Conservation (phyloP, 768 basidiomycete species). For the Pluteus cervinus region DNA sequence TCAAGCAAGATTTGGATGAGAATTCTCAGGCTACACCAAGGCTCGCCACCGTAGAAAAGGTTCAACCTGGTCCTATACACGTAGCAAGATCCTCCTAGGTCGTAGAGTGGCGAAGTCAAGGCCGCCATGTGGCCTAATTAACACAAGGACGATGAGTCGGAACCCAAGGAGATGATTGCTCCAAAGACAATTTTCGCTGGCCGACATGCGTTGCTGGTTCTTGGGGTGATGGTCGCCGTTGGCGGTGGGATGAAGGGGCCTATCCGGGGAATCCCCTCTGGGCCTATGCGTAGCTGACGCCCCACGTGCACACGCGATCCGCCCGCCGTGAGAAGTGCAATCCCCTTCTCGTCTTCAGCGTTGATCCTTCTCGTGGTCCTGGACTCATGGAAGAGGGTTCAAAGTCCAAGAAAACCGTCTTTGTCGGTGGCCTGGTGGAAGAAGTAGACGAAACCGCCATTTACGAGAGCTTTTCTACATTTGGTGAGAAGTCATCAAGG, state of each 20-base stretch:
- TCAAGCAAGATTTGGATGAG: constrained; percentile 16
- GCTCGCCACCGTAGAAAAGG: neutral
- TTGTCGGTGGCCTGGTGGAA: constrained; percentile 77
- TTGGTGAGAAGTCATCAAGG: constrained; percentile 50
- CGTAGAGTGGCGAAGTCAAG: no score
- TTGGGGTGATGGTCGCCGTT: no score
- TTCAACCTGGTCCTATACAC: no score
- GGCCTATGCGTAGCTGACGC: constrained; percentile 11
- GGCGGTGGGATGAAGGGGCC: constrained; percentile 20
- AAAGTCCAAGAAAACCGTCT: constrained; percentile 81
- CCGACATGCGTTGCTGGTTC: no score
- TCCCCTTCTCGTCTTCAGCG: constrained; percentile 23
- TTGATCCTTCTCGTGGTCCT: no score
- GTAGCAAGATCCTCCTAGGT: no score
- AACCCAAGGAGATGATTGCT: no score
- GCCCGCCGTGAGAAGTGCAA: constrained; percentile 33
- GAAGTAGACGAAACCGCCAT: constrained; percentile 77
- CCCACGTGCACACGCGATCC: constrained; percentile 24
- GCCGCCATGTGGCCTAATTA: no score
- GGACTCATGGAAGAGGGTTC: constrained; percentile 85
- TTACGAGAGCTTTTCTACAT: constrained; percentile 77
- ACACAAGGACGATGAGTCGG: no score
- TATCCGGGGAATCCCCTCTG: no score
- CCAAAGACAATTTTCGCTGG: no score
- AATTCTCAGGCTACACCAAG: constrained; percentile 25